These are phyloP conservation scores for Inonotus hispidus DNA, from an alignment of 1,284 basidiomycete species.

Conservation along the genomic window DNA sequence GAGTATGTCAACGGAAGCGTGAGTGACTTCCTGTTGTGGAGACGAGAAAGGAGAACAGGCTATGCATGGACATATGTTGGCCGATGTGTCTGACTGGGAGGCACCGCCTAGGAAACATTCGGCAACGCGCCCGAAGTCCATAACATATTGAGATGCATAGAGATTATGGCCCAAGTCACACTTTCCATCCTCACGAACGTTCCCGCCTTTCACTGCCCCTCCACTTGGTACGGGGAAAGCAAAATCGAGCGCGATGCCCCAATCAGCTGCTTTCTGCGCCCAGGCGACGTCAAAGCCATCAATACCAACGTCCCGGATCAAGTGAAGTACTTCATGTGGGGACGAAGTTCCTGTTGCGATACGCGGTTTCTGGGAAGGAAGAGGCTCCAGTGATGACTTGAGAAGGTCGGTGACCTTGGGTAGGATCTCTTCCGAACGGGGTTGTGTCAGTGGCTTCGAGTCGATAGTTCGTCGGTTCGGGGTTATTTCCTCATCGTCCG, in stretches of 20 bases:
- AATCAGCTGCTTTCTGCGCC: slow-evolving; percentile 57
- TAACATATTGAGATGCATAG: slow-evolving; percentile 50
- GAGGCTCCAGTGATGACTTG: slow-evolving; percentile 47
- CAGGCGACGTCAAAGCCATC: slow-evolving; percentile 72
- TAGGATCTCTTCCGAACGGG: slow-evolving; percentile 19
- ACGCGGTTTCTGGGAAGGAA: slow-evolving; percentile 54
- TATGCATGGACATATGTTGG: slow-evolving; percentile 45
- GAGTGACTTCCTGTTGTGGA: slow-evolving; percentile 33
- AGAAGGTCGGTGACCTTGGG: slow-evolving; percentile 37
- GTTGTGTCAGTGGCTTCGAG: slow-evolving; percentile 16
- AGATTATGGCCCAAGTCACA: slow-evolving; percentile 64
- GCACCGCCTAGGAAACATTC: slow-evolving; percentile 32
- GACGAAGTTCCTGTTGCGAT: slow-evolving; percentile 51
- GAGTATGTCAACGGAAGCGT: slow-evolving; percentile 44
- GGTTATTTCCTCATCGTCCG: slow-evolving; percentile 14
- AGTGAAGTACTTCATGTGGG: slow-evolving; percentile 68
- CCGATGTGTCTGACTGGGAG: slow-evolving; percentile 15
- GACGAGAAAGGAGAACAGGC: slow-evolving; percentile 55
- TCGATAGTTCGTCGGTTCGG: slow-evolving; percentile 7
- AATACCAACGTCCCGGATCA: slow-evolving; percentile 59
- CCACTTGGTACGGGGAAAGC: slow-evolving; percentile 49
- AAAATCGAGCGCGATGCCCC: slow-evolving; percentile 74
- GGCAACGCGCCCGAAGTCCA: slow-evolving; percentile 54
- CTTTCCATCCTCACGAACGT: slow-evolving; percentile 25
- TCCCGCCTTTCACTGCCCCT: neutral